Evolutionary conservation across 495 filamentous ascomycete genomes (phyloP), one percentile per base, ranked within the genome.

Genomic region (Aspergillus leporis): DNA sequence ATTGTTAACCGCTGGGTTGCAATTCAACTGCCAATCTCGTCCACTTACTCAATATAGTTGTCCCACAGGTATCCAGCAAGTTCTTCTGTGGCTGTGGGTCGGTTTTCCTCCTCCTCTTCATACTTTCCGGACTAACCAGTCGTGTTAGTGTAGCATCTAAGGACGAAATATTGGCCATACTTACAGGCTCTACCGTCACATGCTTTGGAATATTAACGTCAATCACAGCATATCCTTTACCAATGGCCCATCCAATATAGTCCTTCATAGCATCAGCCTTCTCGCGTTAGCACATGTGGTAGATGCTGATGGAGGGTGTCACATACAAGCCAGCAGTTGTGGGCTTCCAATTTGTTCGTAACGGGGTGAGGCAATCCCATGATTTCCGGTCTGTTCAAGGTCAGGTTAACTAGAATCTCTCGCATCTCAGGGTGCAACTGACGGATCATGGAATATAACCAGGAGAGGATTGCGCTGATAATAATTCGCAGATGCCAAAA

Each of bases 21-120:
- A 1, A 18, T 22, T 38, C n/a, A 6, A 45, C 41, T 21, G n/a
- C 18, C 10, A 7, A 14, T 22, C 13, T 19, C 30, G n/a, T 55
- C 38, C 13, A 55, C 76, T 63, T 77, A 86, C 81, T 96, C 90
- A 34, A 98, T 89, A 63, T 96, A 97, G 66, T 98, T 98, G 63
- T 98, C 93, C 95, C 95, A 98, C 32, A 98, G 70, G 65, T 96
- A 98, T 54, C 83, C 84, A 18, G 91, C 87, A 8, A 98, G 73
- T 61, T 94, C 89, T 55, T 88, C 83, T 0, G 87, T 87, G 43
- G 86, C 83, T 43, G 68, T 73, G 3, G 75, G 69, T 9, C 77
- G 73, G 36, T 72, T 71, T 23, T 66, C 67, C 49, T 79, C 74
- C 16, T 78, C 73, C 0, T 79, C 75, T 53, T 84, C 67, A 52